Evolutionary conservation across 148 eudicot genomes (phyloP).

Genomic region (Silene uniflora): DNA sequence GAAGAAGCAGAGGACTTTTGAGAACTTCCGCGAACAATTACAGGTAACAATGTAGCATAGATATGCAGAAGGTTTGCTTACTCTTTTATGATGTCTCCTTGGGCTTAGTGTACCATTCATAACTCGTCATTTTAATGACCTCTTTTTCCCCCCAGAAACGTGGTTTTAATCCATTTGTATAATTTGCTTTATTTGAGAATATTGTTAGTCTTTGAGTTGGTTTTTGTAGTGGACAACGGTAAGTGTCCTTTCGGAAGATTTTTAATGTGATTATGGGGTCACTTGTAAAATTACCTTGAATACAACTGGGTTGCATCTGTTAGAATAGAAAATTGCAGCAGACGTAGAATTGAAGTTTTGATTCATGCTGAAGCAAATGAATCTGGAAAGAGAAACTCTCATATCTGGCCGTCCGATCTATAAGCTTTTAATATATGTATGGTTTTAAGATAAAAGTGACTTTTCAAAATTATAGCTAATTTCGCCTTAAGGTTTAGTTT

Average conservation of each 20-base stretch:
- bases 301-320: not conserved
- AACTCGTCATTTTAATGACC: not conserved
- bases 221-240: not conserved
- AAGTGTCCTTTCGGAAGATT: not conserved
- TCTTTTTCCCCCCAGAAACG: not conserved
- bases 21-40: slow-evolving; percentile 69
- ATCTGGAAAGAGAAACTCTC: not conserved
- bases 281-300: not conserved
- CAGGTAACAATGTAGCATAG: slow-evolving; percentile 62
- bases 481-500: not conserved
- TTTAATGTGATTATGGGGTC: not conserved
- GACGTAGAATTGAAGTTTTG: too few species aligned
- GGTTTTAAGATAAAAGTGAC: not conserved
- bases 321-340: not conserved
- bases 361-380: not conserved
- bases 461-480: not conserved
- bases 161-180: not conserved
- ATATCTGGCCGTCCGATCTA: not conserved
- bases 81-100: slow-evolving; percentile 1
- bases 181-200: not conserved
- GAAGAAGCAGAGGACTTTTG: slow-evolving; percentile 56
- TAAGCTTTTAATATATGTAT: not conserved
- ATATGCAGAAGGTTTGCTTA: not conserved
- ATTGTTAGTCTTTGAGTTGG: not conserved
- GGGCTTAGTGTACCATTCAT: not conserved